phyloP scores from a whole-genome alignment of 2,329 filamentous ascomycete genomes.

The Aaosphaeria arxii region DNA sequence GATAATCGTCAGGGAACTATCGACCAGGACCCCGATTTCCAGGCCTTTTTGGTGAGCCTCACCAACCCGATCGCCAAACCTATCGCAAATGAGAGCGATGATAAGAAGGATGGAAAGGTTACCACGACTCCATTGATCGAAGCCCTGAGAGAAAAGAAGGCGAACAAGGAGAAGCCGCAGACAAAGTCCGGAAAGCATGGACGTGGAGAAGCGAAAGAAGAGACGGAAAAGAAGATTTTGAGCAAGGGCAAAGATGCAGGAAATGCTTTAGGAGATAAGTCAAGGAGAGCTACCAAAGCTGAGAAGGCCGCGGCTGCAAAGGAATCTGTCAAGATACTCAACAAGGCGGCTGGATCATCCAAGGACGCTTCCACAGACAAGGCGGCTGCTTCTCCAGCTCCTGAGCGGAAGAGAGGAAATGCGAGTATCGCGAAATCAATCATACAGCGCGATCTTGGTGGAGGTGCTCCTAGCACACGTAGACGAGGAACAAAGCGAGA shows the following conservation, averaged over 20 bases:
- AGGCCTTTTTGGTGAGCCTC: constrained; percentile 83
- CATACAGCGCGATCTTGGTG: constrained; percentile 60
- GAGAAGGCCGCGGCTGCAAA: constrained; percentile 59
- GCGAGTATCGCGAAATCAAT: constrained; percentile 56
- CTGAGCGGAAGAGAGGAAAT: constrained; percentile 54
- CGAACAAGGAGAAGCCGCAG: constrained; percentile 61
- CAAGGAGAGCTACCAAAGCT: constrained; percentile 32
- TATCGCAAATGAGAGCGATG: constrained; percentile 51
- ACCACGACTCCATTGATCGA: constrained; percentile 88
- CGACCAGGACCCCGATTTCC: constrained; percentile 94
- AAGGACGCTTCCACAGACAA: constrained; percentile 34
- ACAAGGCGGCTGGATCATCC: constrained; percentile 43
- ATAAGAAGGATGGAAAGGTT: constrained; percentile 58
- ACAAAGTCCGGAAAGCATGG: constrained; percentile 58
- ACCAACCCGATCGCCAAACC: constrained; percentile 69
- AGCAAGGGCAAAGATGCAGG: constrained; percentile 34
- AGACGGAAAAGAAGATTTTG: constrained; percentile 45
- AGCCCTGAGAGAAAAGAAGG: constrained; percentile 88
- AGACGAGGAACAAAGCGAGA: constrained; percentile 39
- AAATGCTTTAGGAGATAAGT: constrained; percentile 34
- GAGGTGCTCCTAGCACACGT: constrained; percentile 47
- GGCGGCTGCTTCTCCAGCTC: constrained; percentile 28
- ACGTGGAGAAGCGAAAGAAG: constrained; percentile 62
- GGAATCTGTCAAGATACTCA: constrained; percentile 59
- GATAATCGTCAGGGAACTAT: constrained; percentile 92